Evolutionary conservation across 78 protist species (phyloP).

Genomic region (Neovahlkampfia damariscottae): DNA sequence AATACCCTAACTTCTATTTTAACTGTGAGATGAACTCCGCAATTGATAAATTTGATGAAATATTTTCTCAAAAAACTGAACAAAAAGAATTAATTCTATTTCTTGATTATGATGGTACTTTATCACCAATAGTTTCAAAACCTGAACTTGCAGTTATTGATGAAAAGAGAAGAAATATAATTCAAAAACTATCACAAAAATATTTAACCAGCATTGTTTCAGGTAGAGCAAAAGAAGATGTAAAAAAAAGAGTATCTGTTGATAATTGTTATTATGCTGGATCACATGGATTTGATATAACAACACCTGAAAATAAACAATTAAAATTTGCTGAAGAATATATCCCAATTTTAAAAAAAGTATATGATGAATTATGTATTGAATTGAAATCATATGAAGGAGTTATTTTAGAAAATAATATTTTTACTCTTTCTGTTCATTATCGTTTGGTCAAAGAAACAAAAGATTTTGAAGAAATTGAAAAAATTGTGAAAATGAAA

Average conservation of each 20-base stretch:
- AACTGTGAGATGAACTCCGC: too few relatives aligned
- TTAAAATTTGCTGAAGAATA: background rate
- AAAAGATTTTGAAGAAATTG: background rate
- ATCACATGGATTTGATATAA: slow-evolving; percentile 4
- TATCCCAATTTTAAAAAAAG: background rate
- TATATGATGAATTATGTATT: background rate
- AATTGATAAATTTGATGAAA: too few relatives aligned
- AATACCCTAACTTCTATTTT: too few relatives aligned
- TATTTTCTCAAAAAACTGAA: background rate
- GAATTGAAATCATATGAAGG: background rate
- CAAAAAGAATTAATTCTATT: background rate
- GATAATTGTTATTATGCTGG: background rate
- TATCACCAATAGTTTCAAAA: background rate
- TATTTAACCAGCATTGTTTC: background rate
- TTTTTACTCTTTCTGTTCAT: slow-evolving; percentile 3
- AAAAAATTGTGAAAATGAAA: background rate
- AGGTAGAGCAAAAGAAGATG: slow-evolving; percentile 1
- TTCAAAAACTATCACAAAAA: background rate
- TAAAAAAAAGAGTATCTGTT: background rate
- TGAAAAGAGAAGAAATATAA: background rate
- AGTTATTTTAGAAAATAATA: background rate
- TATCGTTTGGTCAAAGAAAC: background rate
- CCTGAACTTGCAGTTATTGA: background rate
- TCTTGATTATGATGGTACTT: slow-evolving; percentile 4
- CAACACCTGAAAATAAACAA: background rate